Evolutionary conservation across 208 protist genomes (phyloP), one percentile per base, ranked within the genome.

Genomic region (Trypanosomatidae sp.): DNA sequence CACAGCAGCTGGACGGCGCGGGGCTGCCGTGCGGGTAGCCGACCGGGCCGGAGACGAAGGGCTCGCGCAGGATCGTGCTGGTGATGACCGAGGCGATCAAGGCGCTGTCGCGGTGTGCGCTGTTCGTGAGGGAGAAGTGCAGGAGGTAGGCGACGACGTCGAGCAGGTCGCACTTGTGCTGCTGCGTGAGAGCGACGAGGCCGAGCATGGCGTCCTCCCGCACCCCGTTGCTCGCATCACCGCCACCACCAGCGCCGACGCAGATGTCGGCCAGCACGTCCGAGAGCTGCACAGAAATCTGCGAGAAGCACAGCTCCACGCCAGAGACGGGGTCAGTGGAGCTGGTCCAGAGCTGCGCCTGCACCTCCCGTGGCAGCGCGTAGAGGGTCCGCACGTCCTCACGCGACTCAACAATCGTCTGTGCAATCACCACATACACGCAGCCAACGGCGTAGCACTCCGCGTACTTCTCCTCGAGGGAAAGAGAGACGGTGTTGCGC

Each of bases 1-100:
- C 12, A 53, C 70, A 72, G 60, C 73, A 39, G 47, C 53, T 15
- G 3, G 73, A 76, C 1, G 83, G 59, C 5, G 62, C 46, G 19
- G 91, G 91, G 10, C 76, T 71, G 28, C 91, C 89, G 79, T 88
- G 89, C 36, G 91, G 91, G 79, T 93, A 96, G 39, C 91, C 91
- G 3, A 92, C 73, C 52, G 84, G 85, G 4, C 80, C 81, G 3
- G 59, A 58, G 13, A 91, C 60, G 59, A 92, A 93, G 0, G 89
- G 87, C 58, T 81, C 80, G 36, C 87, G 82, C 39, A 96, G 84
- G 33, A 96, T 67, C 5, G 87, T 93, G 53, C 70, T 58, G 1
- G 71, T 81, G 17, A 95, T 76, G 22, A 69, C 68, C 25, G 79
- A 69, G 9, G 85, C 73, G 25, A 80, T 76, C 67, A 74, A 80